Evolutionary conservation across 1,139 yeast species (phyloP).

Genomic region (Wickerhamomyces sp.): DNA sequence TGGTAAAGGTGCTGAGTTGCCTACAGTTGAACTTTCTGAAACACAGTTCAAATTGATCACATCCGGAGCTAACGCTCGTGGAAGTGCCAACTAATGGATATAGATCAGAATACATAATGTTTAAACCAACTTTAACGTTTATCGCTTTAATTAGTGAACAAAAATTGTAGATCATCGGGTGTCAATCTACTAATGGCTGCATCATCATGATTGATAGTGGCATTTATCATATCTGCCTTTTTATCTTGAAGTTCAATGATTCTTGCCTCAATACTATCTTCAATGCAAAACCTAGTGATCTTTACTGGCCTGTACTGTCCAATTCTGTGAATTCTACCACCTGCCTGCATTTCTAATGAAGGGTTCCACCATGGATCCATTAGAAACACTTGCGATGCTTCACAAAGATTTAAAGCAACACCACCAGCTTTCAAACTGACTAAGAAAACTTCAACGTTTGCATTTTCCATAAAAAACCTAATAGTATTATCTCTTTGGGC

Average conservation of each 20-base stretch:
- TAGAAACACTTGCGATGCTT: constrained; percentile 92
- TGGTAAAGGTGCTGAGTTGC: constrained; percentile 43
- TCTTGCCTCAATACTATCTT: constrained; percentile 93
- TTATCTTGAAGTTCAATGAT: constrained; percentile 94
- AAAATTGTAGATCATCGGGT: constrained; percentile 90
- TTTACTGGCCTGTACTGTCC: constrained; percentile 96
- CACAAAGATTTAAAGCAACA: constrained; percentile 92
- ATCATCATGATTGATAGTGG: constrained; percentile 89
- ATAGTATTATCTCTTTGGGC: constrained; percentile 90
- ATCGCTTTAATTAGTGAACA: constrained; percentile 60
- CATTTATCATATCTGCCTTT: constrained; percentile 96
- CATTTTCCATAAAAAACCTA: constrained; percentile 85
- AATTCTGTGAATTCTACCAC: constrained; percentile 96
- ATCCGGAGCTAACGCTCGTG: constrained; percentile 90
- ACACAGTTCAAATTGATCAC: constrained; percentile 62
- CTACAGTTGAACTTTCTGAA: constrained; percentile 49
- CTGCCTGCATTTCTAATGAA: constrained; percentile 96
- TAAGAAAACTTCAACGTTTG: constrained; percentile 85
- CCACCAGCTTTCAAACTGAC: constrained; percentile 98
- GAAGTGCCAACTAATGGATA: constrained; percentile 28
- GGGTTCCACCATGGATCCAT: constrained; percentile 99
- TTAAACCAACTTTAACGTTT: not conserved
- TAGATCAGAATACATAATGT: not conserved
- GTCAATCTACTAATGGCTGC: constrained; percentile 84
- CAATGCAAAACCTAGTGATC: constrained; percentile 87